Evolutionary conservation across 306 rosid species (phyloP), one percentile per base, ranked within the genome.

Genomic region (Quillaja saponaria): DNA sequence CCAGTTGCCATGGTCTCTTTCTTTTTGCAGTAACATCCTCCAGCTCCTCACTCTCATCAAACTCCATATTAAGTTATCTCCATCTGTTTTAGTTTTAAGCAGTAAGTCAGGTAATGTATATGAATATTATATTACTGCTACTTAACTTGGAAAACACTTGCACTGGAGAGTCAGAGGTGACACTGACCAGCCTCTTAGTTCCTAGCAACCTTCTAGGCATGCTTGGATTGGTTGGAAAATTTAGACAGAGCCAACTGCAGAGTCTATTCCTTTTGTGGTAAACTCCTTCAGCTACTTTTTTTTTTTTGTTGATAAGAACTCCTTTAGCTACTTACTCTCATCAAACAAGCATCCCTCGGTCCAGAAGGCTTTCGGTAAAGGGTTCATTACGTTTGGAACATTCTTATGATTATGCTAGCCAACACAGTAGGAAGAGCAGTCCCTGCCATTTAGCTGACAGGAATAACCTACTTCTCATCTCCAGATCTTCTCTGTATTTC

Each of bases 131-230:
- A 37, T 19, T 20, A 50, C 38, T n/a, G 37, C 28, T 21, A 64
- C 40, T 5, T 5, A 8, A 55, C 39, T 55, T 8, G 71, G 40
- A 55, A 42, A 71, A 49, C 9, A 71, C 95, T 89, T 76, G 86
- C 99, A 92, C 99, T 0, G 96, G 94, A 69, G 91, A 84, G 13
- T 86, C 96, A 11, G 99, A 49, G 61, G 95, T 50, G 60, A 86
- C 87, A 53, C 86, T 82, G 15, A 96, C 95, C 75, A 86, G 37
- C 80, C 69, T 89, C 83, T 92, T n/a, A n/a, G n/a, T n/a, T n/a
- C n/a, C n/a, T n/a, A n/a, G n/a, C n/a, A n/a, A n/a, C n/a, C 4
- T 21, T 25, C 42, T 18, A 71, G 31, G 71, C 99, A 77, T 82
- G 89, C 99, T 75, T 64, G 15, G 84, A 82, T 96, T 96, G 89